These are phyloP conservation scores for Plasmodium gallinaceum DNA, from an alignment of 169 alveolate species.

Conservation along the genomic window DNA sequence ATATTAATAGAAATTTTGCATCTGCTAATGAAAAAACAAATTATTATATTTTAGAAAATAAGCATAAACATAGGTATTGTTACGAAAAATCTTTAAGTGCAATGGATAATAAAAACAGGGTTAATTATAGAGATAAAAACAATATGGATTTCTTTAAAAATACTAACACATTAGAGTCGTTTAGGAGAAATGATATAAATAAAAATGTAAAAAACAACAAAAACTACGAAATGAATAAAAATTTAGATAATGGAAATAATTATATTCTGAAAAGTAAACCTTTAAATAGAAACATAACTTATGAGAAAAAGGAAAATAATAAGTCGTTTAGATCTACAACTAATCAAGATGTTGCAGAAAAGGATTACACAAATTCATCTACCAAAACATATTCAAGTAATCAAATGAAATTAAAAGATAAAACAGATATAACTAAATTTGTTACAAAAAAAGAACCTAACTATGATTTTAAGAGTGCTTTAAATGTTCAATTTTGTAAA, in stretches of 20 bases:
- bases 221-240: neutral
- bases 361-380: conserved; percentile 19
- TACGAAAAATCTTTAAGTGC: neutral
- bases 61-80: neutral
- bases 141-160: neutral
- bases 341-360: conserved; percentile 13
- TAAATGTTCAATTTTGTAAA: conserved; percentile 74
- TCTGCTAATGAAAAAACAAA: too few species aligned
- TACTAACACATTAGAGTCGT: neutral
- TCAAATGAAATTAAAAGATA: conserved; percentile 34
- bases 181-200: neutral
- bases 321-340: conserved; percentile 6
- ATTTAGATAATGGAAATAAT: conserved; percentile 3
- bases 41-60: neutral
- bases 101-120: neutral
- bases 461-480: conserved; percentile 73
- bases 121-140: neutral
- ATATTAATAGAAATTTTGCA: too few species aligned
- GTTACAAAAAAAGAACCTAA: conserved; percentile 50
- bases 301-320: conserved; percentile 33
- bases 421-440: conserved; percentile 19
- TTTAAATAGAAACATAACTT: conserved; percentile 31
- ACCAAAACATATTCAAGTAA: conserved; percentile 23
- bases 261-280: conserved; percentile 58
- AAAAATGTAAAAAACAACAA: neutral